phyloP scores from a whole-genome alignment of 192 early-diverging fungal genomes.

The Spinellus fusiger region DNA sequence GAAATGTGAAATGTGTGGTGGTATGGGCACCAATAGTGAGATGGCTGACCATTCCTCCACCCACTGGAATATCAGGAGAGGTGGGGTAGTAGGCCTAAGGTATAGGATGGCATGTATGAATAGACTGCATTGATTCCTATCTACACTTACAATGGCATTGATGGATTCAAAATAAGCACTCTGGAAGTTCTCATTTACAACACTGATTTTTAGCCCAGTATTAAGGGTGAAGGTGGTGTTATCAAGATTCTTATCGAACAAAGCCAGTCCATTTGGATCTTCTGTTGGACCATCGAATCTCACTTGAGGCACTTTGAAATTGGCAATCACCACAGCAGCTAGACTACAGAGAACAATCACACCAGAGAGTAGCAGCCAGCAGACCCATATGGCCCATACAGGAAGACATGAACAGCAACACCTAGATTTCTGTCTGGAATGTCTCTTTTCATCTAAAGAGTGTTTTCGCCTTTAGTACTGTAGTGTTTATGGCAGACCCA shows the following conservation, averaged over 20 bases:
- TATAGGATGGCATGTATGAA: neutral
- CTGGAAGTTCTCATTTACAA: slow-evolving; percentile 25
- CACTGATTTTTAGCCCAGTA: slow-evolving; percentile 20
- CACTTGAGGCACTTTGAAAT: slow-evolving; percentile 28
- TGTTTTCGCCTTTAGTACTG: too few species aligned
- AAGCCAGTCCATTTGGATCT: slow-evolving; percentile 1
- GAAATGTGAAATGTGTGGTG: slow-evolving; percentile 36
- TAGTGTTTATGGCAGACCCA: too few species aligned
- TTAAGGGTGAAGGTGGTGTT: slow-evolving; percentile 11
- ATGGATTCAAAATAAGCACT: slow-evolving; percentile 19
- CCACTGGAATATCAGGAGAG: slow-evolving; percentile 30
- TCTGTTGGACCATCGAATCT: slow-evolving; percentile 18
- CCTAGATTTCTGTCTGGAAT: neutral
- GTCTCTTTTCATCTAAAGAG: neutral
- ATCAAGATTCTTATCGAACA: neutral
- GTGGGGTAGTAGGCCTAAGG: slow-evolving; percentile 49
- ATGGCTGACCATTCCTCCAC: slow-evolving; percentile 37
- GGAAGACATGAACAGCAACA: slow-evolving; percentile 17
- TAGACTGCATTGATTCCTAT: neutral
- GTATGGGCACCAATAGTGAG: slow-evolving; percentile 29
- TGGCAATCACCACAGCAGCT: slow-evolving; percentile 18
- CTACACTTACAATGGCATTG: slow-evolving; percentile 20
- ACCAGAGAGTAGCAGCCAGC: slow-evolving; percentile 9
- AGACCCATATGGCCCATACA: slow-evolving; percentile 17
- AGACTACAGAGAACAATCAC: slow-evolving; percentile 8